Percentiles rank a stretch among this genome's conserved stretches.
Conservation (phyloP, 2,329 filamentous ascomycete species). For the Colletotrichum tabaci region DNA sequence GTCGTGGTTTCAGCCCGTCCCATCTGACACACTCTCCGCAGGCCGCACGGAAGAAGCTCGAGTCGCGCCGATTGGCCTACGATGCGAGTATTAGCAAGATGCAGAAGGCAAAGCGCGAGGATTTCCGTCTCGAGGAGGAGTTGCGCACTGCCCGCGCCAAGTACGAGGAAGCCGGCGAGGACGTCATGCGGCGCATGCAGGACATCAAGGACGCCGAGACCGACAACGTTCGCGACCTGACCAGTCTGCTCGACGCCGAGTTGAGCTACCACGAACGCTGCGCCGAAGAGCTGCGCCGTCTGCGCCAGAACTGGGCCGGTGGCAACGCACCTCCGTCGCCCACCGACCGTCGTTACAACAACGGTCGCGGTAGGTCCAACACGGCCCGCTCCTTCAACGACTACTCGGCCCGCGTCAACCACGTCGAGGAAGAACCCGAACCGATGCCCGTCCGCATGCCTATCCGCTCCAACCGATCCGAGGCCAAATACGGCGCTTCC, state of each 20-base stretch:
- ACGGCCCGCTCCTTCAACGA: slow-evolving; percentile 61
- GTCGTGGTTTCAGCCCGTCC: slow-evolving; percentile 35
- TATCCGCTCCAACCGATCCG: slow-evolving; percentile 55
- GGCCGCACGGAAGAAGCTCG: slow-evolving; percentile 93
- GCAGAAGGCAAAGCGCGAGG: slow-evolving; percentile 94
- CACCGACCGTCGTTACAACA: slow-evolving; percentile 40
- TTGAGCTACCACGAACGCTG: slow-evolving; percentile 93
- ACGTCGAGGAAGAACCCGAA: slow-evolving; percentile 47
- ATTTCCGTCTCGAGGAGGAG: slow-evolving; percentile 94
- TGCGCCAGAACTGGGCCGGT: slow-evolving; percentile 62
- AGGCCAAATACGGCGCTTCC: slow-evolving; percentile 49
- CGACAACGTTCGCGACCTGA: slow-evolving; percentile 86
- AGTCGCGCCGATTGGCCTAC: slow-evolving; percentile 89
- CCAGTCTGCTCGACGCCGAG: slow-evolving; percentile 88
- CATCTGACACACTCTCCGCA: slow-evolving; percentile 49
- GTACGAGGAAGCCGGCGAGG: slow-evolving; percentile 95
- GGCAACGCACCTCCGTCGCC: slow-evolving; percentile 45
- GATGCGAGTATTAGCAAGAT: slow-evolving; percentile 91
- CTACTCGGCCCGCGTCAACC: slow-evolving; percentile 54
- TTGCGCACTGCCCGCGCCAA: slow-evolving; percentile 92
- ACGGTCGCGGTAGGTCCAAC: slow-evolving; percentile 62
- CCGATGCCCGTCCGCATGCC: slow-evolving; percentile 59
- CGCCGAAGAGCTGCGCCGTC: slow-evolving; percentile 81
- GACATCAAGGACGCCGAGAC: slow-evolving; percentile 94
- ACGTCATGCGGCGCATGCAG: slow-evolving; percentile 92